A percentile compares a stretch with the other conserved stretches of the same genome.
Evolutionary conservation across 768 basidiomycete genomes (phyloP).

Genomic region (Lanmaoa pseudosensibilis): DNA sequence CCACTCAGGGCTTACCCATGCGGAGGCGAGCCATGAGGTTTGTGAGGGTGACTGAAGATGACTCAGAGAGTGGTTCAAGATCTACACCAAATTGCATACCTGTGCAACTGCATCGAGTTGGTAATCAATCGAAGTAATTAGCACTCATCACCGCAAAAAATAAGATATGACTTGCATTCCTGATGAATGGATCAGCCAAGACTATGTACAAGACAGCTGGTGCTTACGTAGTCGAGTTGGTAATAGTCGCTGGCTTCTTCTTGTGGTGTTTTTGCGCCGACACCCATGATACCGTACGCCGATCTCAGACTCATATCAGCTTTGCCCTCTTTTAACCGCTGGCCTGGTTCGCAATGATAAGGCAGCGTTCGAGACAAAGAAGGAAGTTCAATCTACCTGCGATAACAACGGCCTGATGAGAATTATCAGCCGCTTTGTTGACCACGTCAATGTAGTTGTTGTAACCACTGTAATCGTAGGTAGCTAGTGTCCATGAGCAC

Average conservation of each 20-base stretch:
- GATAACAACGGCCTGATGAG: constrained; percentile 39
- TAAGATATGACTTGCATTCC: constrained; percentile 29
- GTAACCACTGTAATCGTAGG: constrained; percentile 52
- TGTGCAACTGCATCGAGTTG: constrained; percentile 23
- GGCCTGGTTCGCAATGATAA: constrained; percentile 7
- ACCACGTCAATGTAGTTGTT: constrained; percentile 50
- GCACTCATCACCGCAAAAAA: not conserved
- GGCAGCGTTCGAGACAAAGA: constrained; percentile 40
- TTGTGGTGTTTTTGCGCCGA: constrained; percentile 44
- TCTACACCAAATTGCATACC: constrained; percentile 12
- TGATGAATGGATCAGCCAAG: constrained; percentile 10
- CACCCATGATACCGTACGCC: constrained; percentile 53
- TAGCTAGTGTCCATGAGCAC: constrained; percentile 37
- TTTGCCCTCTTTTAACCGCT: constrained; percentile 20
- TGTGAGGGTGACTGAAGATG: constrained; percentile 58
- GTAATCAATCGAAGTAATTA: not conserved
- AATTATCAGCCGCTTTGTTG: constrained; percentile 40
- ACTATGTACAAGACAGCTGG: not conserved
- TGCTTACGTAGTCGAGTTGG: constrained; percentile 40
- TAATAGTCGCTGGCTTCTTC: constrained; percentile 60
- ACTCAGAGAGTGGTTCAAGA: constrained; percentile 16
- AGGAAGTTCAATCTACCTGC: constrained; percentile 39
- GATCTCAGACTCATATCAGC: constrained; percentile 56
- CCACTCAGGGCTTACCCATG: constrained; percentile 46
- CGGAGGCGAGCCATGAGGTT: constrained; percentile 61